phyloP scores from a whole-genome alignment of 2,329 filamentous ascomycete genomes.

The Seiridium cupressi region DNA sequence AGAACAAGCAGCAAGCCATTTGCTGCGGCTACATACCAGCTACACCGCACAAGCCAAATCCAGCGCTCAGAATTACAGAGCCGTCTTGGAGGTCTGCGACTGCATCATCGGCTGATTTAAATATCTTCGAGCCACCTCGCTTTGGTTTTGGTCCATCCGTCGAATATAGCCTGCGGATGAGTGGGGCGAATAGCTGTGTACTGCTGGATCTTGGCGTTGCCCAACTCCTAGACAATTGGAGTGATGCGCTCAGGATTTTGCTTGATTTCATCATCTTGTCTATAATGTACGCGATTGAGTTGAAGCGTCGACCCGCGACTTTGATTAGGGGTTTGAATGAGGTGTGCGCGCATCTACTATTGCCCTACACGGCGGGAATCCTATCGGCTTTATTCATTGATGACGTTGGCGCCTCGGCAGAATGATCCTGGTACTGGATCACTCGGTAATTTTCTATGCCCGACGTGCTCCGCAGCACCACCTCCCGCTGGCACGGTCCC shows the following conservation, averaged over 20 bases:
- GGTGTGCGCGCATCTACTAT: neutral
- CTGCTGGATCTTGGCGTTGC: constrained; percentile 12
- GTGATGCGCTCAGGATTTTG: constrained; percentile 20
- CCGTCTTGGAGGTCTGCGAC: constrained; percentile 70
- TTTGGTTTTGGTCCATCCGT: constrained; percentile 16
- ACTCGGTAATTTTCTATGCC: neutral
- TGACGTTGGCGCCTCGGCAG: constrained; percentile 6
- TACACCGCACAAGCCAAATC: constrained; percentile 80
- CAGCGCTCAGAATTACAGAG: constrained; percentile 70
- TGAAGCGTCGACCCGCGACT: neutral
- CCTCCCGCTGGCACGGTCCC: no score
- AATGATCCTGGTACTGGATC: neutral
- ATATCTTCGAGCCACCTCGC: constrained; percentile 45
- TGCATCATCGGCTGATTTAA: constrained; percentile 61
- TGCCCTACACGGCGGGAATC: neutral
- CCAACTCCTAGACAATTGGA: constrained; percentile 23
- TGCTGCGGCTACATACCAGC: constrained; percentile 47
- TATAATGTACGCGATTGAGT: neutral
- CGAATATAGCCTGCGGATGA: constrained; percentile 18
- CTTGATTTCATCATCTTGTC: constrained; percentile 21
- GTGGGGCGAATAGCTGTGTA: constrained; percentile 16
- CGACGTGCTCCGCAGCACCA: neutral
- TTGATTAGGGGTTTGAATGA: neutral
- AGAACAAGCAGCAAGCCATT: neutral
- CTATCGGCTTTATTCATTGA: constrained; percentile 1